Evolutionary conservation across 1,284 basidiomycete species (phyloP), one percentile per base, ranked within the genome.

Genomic region (Trametes polyzona): DNA sequence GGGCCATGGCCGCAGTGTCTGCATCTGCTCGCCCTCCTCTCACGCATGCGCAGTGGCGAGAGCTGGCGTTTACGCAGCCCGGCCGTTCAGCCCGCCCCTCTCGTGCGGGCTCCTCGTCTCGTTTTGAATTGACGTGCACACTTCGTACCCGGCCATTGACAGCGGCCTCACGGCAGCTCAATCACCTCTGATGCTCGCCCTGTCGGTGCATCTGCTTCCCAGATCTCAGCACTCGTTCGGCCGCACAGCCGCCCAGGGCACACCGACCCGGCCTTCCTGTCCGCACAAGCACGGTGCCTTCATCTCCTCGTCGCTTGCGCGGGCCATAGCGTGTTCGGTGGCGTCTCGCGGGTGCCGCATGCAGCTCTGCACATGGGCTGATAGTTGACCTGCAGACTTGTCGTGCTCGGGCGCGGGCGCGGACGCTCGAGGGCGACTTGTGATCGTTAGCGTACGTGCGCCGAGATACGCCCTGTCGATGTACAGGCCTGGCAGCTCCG

Each of bases 131-230:
- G 55, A 48, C 59, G 21, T 32, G 17, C 16, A n/a, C 43, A 26
- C 27, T 39, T 32, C 53, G 39, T 19, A 5, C 37, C 26, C 52
- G 35, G 43, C 19, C 19, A 27, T n/a, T 33, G 37, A 41, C 35
- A 17, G 21, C 27, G 14, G 23, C n/a, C 41, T 40, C 23, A 24
- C 33, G 44, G 47, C 59, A 58, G 58, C 52, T 29, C 55, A 42
- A 57, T 50, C 39, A 8, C 52, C 54, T 55, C 55, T 53, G 52
- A 55, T 59, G 53, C 50, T 10, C 4, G 33, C 47, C 55, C 58
- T 36, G 58, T 36, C 47, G 36, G 24, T 26, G 10, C 55, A 51
- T 47, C 52, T 32, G 39, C 48, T 44, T 51, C 47, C 47, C 37
- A 33, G 41, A 55, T 58, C 46, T 52, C 49, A 35, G 46, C 23